Evolutionary conservation across 202 grass and related monocot genomes (phyloP).

Genomic region (Saccharum hybrid): DNA sequence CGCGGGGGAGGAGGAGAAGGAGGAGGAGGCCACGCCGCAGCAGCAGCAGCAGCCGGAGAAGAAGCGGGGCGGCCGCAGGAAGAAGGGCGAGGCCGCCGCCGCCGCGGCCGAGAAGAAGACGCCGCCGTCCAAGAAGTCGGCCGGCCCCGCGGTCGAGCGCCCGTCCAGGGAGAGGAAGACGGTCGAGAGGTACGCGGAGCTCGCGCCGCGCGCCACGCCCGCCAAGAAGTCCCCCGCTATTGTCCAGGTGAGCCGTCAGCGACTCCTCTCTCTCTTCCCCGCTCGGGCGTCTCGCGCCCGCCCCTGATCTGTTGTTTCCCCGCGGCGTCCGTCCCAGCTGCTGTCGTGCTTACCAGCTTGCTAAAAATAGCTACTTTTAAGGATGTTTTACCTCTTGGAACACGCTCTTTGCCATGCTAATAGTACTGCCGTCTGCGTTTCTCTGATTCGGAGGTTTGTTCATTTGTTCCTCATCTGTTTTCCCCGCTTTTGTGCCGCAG

Average conservation of each 20-base stretch:
- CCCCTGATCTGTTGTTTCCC: conserved; percentile 35
- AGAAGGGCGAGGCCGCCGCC: conserved; percentile 40
- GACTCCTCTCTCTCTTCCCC: neutral
- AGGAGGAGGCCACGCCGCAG: too few relatives aligned
- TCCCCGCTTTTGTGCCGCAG: conserved; percentile 47
- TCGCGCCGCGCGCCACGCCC: conserved; percentile 49
- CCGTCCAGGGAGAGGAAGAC: conserved; percentile 89
- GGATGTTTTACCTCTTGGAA: neutral
- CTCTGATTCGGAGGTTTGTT: neutral
- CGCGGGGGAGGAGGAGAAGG: conserved; percentile 1
- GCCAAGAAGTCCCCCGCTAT: conserved; percentile 68
- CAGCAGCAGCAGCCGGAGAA: too few relatives aligned
- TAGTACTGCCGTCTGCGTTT: neutral
- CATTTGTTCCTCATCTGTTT: neutral
- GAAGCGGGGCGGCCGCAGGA: conserved; percentile 38
- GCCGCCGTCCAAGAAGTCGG: conserved; percentile 23
- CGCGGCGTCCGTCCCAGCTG: too few relatives aligned
- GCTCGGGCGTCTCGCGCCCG: neutral
- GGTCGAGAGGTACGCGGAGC: conserved; percentile 83
- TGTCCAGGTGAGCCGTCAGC: conserved; percentile 49
- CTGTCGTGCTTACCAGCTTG: neutral
- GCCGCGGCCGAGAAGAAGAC: conserved; percentile 40
- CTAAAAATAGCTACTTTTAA: conserved; percentile 5
- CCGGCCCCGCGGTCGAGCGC: conserved; percentile 42
- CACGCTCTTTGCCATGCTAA: neutral